Base-by-base conservation (phyloP, 2,329 filamentous ascomycete genomes). In the Dactylellina sp. region DNA sequence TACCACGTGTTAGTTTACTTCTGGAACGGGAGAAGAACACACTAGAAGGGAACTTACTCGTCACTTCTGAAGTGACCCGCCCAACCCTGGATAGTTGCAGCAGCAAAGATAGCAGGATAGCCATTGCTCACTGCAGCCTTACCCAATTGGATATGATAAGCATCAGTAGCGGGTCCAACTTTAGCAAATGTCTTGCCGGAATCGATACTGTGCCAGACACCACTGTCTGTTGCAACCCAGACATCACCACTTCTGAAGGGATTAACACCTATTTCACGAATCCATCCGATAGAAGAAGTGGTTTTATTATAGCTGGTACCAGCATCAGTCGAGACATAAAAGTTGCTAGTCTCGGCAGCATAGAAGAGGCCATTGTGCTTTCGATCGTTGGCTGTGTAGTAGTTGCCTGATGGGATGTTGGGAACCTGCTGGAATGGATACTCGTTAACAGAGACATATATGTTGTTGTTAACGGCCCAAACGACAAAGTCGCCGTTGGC, bases 171-270 rank as follows among this genome's bases (percentile, higher is more conserved):
- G 2, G 44, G 68, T 11, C 75, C 50, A 42, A 82, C 77, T 20
- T 81, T 79, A 0, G 81, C 80, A 75, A 87, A 87, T 0, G 82
- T 82, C 2, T 79, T 78, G 2, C 85, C 86, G 40, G 80, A 86
- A 78, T 88, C 79, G 6, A 82, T 84, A 7, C 84, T 86, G 75
- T 83, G 83, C 81, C 85, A 87, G 59, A 88, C 79, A 2, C 86
- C 86, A 0, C 77, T 80, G 61, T 87, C 82, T 0, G 86, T 87
- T 0, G 86, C 86, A 1, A 86, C 85, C 80, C 84, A 86, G 52
- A 91, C 83, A 52, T 88, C 86, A 14, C 89, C 88, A 0, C 86
- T 85, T 14, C 83, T 82, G 7, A 84, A 83, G 0, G 88, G 87
- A 75, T 89, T 83, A 0, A 83, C 83, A 16, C 85, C 85, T 7